Evolutionary conservation across 2,329 filamentous ascomycete genomes (phyloP).

Genomic region (Talaromyces sp.): DNA sequence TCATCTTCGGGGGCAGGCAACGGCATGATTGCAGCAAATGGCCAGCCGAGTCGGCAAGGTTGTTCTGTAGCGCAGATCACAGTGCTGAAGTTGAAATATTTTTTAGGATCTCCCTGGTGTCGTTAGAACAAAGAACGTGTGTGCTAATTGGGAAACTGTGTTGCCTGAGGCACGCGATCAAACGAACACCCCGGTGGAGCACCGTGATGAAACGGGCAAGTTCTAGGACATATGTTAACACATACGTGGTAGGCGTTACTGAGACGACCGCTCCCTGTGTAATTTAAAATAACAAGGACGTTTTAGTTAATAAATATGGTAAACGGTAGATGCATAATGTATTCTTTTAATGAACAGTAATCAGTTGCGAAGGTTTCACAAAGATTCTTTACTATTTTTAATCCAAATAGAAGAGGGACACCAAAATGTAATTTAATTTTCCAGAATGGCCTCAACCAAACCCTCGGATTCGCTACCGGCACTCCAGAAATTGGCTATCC

Average conservation of each 20-base stretch:
- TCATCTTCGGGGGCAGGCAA: no score
- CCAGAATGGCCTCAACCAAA: not conserved
- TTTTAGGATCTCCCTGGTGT: no score
- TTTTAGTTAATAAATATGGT: not conserved
- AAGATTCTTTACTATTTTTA: not conserved
- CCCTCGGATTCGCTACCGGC: not conserved
- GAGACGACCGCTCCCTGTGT: not conserved
- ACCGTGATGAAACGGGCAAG: constrained; percentile 67
- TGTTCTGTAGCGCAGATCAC: no score
- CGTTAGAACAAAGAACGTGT: no score
- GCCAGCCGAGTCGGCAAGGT: no score
- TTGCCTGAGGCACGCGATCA: not conserved
- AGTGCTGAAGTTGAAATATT: no score
- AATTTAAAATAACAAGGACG: not conserved
- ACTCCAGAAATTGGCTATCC: constrained; percentile 5
- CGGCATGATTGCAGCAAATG: no score
- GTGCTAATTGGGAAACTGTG: not conserved
- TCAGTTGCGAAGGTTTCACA: not conserved
- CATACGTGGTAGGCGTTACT: not conserved
- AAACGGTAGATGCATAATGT: not conserved
- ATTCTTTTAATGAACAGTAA: not conserved
- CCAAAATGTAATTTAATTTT: no score
- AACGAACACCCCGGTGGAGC: not conserved
- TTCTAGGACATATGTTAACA: not conserved
- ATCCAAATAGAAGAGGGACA: no score